These are phyloP conservation scores for Stachybotrys elegans DNA, from an alignment of 2,329 filamentous ascomycete species.

Conservation along the genomic window DNA sequence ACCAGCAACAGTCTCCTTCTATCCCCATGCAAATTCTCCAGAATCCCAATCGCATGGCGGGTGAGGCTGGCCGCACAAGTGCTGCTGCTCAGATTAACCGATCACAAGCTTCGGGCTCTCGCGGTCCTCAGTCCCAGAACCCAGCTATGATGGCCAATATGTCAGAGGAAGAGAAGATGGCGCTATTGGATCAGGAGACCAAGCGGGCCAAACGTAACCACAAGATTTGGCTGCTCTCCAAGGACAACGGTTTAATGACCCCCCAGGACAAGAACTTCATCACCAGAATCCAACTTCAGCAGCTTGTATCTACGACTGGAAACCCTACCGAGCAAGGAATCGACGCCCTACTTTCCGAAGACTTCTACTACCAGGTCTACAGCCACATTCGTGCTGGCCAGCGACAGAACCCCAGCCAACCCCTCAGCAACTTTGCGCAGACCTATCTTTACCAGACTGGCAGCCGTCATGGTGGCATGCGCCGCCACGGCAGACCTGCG, in stretches of 20 bases:
- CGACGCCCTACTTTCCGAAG: conserved; percentile 79
- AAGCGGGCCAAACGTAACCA: conserved; percentile 96
- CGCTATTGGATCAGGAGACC: conserved; percentile 84
- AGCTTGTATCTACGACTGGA: conserved; percentile 87
- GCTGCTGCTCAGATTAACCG: too few species aligned
- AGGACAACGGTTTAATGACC: conserved; percentile 96
- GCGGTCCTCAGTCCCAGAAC: conserved; percentile 15
- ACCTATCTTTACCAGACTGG: conserved; percentile 97
- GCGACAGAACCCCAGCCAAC: conserved; percentile 86
- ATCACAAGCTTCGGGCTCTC: conserved; percentile 50
- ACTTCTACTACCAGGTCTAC: conserved; percentile 98
- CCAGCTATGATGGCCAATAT: conserved; percentile 59
- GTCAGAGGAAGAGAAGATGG: conserved; percentile 76
- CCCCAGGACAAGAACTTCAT: conserved; percentile 99
- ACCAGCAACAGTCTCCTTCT: conserved; percentile 54
- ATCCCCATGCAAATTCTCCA: conserved; percentile 66
- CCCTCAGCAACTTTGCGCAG: conserved; percentile 92
- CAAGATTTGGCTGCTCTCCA: conserved; percentile 90
- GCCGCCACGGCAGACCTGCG: conserved; percentile 73
- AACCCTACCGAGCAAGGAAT: conserved; percentile 75
- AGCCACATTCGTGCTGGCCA: conserved; percentile 88
- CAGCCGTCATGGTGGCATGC: conserved; percentile 67
- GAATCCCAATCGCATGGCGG: conserved; percentile 63
- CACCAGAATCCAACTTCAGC: conserved; percentile 93
- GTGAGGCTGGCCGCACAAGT: too few species aligned